Base-by-base conservation (phyloP, 805 yeast species). In the Starmerella floris region DNA sequence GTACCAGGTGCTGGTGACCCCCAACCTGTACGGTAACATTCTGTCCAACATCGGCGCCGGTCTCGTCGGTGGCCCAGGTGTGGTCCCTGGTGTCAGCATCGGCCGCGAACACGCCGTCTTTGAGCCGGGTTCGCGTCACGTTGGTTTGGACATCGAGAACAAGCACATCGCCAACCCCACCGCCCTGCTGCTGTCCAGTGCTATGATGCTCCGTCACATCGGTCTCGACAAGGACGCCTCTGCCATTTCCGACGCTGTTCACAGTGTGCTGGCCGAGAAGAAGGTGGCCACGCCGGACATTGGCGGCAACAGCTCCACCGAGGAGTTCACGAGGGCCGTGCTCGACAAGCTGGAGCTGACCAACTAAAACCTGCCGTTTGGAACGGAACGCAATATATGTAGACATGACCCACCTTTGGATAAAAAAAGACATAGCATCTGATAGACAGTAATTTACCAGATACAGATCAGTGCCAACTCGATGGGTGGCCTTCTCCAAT, bases 111-210 rank as follows among this genome's bases (percentile, higher is more conserved):
- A 80, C 65, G 97, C 97, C 44, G 93, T 88, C 49, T 88, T 91
- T 66, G 98, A 88, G 73, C 97, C 98, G 59, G 98, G 97, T 69
- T 87, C 96, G 70, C 83, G 98, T 75, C 97, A 87, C 72, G 97
- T 87, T 59, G 97, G 97, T 67, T 73, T 88, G 57, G 96, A 88
- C 67, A 83, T 91, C 64, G 74, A 83, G 73, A 96, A 94, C 62
- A 76, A 83, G 67, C 82, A 84, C 72, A 73, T 83, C 51, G 97
- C 97, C 52, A 88, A 88, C 77, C 98, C 98, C 63, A 83, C 96
- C 49, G 97, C 95, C 56, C 81, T 88, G 88, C 81, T 88, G 58
- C 72, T 91, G 59, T 83, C 95, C 46, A 75, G 95, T 36, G 68
- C 87, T 51, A 77, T 88, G 80, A 66, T 88, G 79, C 76, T 88